phyloP scores from a whole-genome alignment of 2,329 filamentous ascomycete species.

The Xylaria hypoxylon region DNA sequence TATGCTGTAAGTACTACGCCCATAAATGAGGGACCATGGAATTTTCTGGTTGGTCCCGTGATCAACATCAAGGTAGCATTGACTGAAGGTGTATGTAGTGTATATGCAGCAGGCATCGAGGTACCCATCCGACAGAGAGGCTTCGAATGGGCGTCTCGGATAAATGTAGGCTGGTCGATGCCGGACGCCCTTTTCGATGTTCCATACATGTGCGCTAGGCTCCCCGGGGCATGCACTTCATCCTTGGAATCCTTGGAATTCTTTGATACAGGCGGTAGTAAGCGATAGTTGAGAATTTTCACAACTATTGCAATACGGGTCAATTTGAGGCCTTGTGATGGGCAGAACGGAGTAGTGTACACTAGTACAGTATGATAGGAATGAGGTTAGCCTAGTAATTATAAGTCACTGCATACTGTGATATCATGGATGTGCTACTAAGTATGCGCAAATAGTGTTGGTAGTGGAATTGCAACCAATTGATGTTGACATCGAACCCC shows the following conservation, averaged over 20 bases:
- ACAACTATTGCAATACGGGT: not conserved
- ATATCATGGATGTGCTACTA: too few species aligned
- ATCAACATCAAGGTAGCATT: slow-evolving; percentile 10
- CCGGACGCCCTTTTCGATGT: not conserved
- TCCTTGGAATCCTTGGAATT: not conserved
- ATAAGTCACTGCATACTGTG: too few species aligned
- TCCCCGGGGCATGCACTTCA: not conserved
- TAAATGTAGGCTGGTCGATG: not conserved
- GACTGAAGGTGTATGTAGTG: slow-evolving; percentile 16
- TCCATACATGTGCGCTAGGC: not conserved
- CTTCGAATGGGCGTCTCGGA: not conserved
- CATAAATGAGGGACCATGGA: not conserved
- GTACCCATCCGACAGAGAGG: slow-evolving; percentile 9
- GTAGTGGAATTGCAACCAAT: not conserved
- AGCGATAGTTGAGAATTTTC: not conserved
- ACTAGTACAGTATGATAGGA: too few species aligned
- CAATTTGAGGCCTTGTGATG: not conserved
- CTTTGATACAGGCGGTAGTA: too few species aligned
- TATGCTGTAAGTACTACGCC: not conserved
- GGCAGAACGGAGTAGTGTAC: too few species aligned
- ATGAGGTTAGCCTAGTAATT: too few species aligned
- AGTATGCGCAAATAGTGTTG: not conserved
- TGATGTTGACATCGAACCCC: not conserved
- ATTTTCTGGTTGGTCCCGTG: slow-evolving; percentile 13
- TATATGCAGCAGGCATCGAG: slow-evolving; percentile 18